Base-by-base conservation (phyloP, 2,329 filamentous ascomycete species). In the Calonectria multiphialidica region DNA sequence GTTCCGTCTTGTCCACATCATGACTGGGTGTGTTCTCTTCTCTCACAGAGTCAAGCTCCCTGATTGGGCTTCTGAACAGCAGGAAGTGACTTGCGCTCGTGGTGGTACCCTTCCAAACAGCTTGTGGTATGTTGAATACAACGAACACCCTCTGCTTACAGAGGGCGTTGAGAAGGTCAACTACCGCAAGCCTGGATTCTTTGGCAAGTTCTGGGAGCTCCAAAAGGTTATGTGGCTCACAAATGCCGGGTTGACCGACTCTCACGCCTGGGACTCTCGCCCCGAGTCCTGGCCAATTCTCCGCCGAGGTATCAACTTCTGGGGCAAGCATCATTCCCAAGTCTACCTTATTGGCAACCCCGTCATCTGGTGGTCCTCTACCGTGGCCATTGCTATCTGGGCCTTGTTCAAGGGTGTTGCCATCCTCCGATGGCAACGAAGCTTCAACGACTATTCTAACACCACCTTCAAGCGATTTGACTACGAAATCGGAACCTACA, bases 151-250 rank as follows among this genome's bases (percentile, higher is more conserved):
- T 13, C 87, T 90, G 80, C 90, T 98, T 66, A 91, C 91, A 25
- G 88, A 89, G 2, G 89, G 93, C 75, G 92, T 95, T 16, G 97
- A 98, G 83, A 98, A 95, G 87, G 96, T 98, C 85, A 99, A 98
- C 86, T 99, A 99, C 86, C 92, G 91, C 80, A 93, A 96, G 79
- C 97, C 96, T 16, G 95, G 96, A 33, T 99, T 99, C 90, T 93
- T 99, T 74, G 95, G 95, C 80, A 99, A 99, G 84, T 99, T 99
- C 87, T 95, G 93, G 91, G 97, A 99, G 86, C 89, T 99, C 53
- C 96, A 99, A 82, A 93, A 94, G 84, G 97, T 99, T 75, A 99
- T 99, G 97, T 99, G 97, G 97, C 95, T 90, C 80, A 99, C 97
- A 42, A 99, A 99, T 82, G 97, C 97, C 37, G 97, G 97, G 50